Evolutionary conservation across 257 asterid genomes (phyloP).

Genomic region (Ajuga chamaepitys): DNA sequence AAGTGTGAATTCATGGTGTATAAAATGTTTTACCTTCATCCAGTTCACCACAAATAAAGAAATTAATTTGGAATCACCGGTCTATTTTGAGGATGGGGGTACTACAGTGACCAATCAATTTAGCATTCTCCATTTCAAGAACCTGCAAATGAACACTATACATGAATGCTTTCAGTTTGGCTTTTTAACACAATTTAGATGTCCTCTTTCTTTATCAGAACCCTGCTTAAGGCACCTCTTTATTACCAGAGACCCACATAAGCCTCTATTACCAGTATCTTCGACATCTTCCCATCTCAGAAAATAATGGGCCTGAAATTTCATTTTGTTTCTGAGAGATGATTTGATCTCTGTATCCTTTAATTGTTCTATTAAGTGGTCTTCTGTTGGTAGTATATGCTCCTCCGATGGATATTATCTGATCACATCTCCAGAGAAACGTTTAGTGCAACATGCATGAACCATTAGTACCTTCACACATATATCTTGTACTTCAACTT

Average conservation of each 20-base stretch:
- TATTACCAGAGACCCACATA: background rate
- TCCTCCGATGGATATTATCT: background rate
- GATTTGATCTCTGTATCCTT: background rate
- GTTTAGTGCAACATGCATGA: background rate
- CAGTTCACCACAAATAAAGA: no score
- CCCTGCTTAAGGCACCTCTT: background rate
- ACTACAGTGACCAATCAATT: slow-evolving; percentile 1
- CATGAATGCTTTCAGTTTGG: background rate
- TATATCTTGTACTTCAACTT: slow-evolving; percentile 1
- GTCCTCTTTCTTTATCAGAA: background rate
- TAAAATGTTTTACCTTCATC: no score
- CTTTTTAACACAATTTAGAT: background rate
- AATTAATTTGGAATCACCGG: no score
- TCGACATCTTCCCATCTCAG: background rate
- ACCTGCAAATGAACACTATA: background rate
- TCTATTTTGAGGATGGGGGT: no score
- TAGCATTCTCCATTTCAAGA: background rate
- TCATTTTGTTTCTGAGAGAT: background rate
- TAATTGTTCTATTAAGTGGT: background rate
- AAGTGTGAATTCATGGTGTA: no score
- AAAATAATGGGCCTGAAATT: background rate
- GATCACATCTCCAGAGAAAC: slow-evolving; percentile 3
- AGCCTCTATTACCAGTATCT: background rate
- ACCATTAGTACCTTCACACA: background rate
- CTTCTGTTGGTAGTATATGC: background rate